These are phyloP conservation scores for Botrytis paeoniae DNA, from an alignment of 2,329 filamentous ascomycete species.

Conservation along the genomic window DNA sequence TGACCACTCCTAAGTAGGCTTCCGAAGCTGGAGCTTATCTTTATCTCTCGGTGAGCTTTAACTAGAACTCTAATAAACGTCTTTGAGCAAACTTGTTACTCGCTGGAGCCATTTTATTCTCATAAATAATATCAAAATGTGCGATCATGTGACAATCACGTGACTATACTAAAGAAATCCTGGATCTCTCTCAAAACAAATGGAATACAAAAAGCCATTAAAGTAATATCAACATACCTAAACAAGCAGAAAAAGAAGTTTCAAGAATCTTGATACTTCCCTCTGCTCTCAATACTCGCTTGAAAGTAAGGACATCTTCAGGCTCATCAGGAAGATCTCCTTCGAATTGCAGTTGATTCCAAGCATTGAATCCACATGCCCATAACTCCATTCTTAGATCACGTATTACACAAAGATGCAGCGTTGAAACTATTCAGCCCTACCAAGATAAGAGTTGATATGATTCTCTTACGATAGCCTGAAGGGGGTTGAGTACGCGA, in stretches of 20 bases:
- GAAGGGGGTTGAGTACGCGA: not conserved
- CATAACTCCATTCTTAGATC: slow-evolving; percentile 46
- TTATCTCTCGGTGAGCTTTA: not conserved
- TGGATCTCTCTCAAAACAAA: not conserved
- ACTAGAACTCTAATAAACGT: not conserved
- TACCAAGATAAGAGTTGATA: not conserved
- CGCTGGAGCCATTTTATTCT: not conserved
- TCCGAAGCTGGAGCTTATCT: not conserved
- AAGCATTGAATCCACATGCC: slow-evolving; percentile 57
- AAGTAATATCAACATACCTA: slow-evolving; percentile 12
- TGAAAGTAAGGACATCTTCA: slow-evolving; percentile 47
- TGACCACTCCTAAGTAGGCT: not conserved
- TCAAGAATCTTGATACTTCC: slow-evolving; percentile 39
- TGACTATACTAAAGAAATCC: not conserved
- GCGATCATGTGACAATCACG: not conserved
- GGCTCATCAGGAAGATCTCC: slow-evolving; percentile 38
- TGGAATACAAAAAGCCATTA: not conserved
- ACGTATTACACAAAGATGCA: not conserved
- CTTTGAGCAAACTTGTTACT: not conserved
- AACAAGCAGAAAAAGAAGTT: slow-evolving; percentile 41
- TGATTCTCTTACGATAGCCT: not conserved
- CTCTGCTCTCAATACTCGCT: slow-evolving; percentile 41
- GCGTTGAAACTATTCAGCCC: not conserved
- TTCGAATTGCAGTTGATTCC: slow-evolving; percentile 50
- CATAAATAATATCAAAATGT: no score